Percentiles rank a stretch among this genome's conserved stretches.
phyloP scores from a whole-genome alignment of 352 stramenopile species.

The Globisporangium polare region DNA sequence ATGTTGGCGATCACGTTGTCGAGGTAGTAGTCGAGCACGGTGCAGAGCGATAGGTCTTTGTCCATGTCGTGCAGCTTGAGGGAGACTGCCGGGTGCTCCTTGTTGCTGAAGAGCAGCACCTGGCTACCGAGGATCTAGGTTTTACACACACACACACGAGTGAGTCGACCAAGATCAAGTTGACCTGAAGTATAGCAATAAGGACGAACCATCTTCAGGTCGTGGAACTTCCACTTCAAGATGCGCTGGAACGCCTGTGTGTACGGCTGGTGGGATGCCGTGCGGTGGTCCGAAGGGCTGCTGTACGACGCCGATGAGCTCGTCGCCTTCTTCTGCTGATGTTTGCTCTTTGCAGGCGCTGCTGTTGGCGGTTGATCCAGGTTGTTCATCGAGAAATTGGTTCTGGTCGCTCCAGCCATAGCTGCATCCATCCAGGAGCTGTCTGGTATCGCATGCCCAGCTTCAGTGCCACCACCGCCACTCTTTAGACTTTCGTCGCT shows the following conservation, averaged over 20 bases:
- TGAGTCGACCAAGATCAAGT: too few species aligned
- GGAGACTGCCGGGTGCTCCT: constrained; percentile 78
- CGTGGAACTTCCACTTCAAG: constrained; percentile 85
- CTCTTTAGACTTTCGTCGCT: background rate
- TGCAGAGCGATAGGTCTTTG: constrained; percentile 77
- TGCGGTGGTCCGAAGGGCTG: constrained; percentile 10
- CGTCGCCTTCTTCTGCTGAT: constrained; percentile 6
- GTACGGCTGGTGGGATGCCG: constrained; percentile 19
- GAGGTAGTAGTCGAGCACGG: constrained; percentile 83
- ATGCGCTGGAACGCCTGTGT: constrained; percentile 61
- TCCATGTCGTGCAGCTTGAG: constrained; percentile 85
- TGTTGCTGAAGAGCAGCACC: constrained; percentile 80
- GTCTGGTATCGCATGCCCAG: background rate
- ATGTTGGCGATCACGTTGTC: constrained; percentile 89
- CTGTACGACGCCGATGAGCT: constrained; percentile 14
- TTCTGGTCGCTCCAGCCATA: too few species aligned
- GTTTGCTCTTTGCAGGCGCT: background rate
- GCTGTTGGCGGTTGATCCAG: background rate
- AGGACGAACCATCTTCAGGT: constrained; percentile 85
- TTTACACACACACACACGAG: background rate
- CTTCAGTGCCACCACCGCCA: background rate
- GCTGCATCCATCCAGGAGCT: background rate
- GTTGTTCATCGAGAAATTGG: background rate
- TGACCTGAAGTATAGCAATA: too few species aligned
- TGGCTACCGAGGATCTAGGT: constrained; percentile 76